Percentiles rank a stretch among this genome's conserved stretches.
Conservation (phyloP, 2,329 filamentous ascomycete species). For the Mycogone perniciosa region DNA sequence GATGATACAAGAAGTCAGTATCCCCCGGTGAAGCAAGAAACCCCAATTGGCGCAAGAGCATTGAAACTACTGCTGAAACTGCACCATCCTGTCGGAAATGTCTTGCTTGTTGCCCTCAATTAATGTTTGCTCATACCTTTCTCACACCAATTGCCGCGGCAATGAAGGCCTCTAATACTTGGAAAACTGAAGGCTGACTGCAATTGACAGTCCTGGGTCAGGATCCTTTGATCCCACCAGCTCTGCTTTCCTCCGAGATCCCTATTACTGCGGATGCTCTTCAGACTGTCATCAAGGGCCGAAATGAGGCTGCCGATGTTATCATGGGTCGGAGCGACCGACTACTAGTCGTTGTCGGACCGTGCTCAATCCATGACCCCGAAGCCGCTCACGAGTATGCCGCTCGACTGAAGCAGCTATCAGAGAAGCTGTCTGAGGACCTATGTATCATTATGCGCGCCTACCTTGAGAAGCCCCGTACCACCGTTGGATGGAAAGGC, state of each 20-base stretch:
- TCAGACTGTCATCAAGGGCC: constrained; percentile 64
- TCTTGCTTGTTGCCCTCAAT: no score
- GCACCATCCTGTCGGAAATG: no score
- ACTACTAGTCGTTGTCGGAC: constrained; percentile 88
- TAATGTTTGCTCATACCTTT: no score
- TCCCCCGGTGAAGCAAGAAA: background rate
- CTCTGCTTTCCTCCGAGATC: constrained; percentile 80
- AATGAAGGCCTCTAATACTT: background rate
- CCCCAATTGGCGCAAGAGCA: background rate
- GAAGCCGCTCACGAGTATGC: constrained; percentile 84
- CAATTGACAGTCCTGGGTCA: constrained; percentile 72
- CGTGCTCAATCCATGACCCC: constrained; percentile 96
- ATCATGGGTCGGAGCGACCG: constrained; percentile 77
- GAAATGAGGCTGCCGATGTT: constrained; percentile 63
- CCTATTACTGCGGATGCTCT: constrained; percentile 59
- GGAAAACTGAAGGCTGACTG: constrained; percentile 16
- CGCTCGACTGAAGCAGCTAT: constrained; percentile 65
- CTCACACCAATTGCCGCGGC: background rate
- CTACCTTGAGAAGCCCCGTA: constrained; percentile 97
- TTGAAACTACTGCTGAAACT: no score
- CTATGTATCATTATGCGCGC: constrained; percentile 94
- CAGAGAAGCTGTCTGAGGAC: constrained; percentile 74
- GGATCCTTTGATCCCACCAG: constrained; percentile 86
- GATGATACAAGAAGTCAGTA: constrained; percentile 40
- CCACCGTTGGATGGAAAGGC: constrained; percentile 98